These are phyloP conservation scores for Plenodomus biglobosus DNA, from an alignment of 2,329 filamentous ascomycete species.

Conservation along the genomic window DNA sequence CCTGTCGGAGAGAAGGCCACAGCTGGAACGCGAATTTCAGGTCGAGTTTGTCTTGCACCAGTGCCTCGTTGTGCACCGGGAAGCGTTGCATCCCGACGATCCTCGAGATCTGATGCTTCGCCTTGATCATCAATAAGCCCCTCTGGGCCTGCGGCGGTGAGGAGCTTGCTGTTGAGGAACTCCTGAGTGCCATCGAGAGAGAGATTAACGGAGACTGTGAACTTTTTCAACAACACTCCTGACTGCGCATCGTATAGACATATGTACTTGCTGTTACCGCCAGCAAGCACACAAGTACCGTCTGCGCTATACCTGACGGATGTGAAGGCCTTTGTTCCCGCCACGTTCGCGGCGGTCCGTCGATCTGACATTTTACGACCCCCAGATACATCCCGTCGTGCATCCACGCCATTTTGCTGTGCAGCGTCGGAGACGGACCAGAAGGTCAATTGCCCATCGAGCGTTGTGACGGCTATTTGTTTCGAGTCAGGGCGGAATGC, in stretches of 20 bases:
- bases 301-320: constrained; percentile 90
- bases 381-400: constrained; percentile 87
- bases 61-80: constrained; percentile 89
- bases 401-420: constrained; percentile 84
- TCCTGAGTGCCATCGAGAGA: constrained; percentile 94
- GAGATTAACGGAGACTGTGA: constrained; percentile 92
- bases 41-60: constrained; percentile 73
- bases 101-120: constrained; percentile 85
- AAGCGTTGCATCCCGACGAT: constrained; percentile 74
- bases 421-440: constrained; percentile 89
- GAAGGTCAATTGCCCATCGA: constrained; percentile 93
- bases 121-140: constrained; percentile 85
- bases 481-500: constrained; percentile 86
- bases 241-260: constrained; percentile 95
- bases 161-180: constrained; percentile 86
- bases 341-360: constrained; percentile 84
- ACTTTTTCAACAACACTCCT: constrained; percentile 90
- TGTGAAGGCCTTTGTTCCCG: constrained; percentile 87
- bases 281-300: constrained; percentile 85
- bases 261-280: constrained; percentile 97
- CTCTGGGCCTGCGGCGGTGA: constrained; percentile 86
- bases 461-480: constrained; percentile 86
- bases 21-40: constrained; percentile 81
- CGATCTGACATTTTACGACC: constrained; percentile 87
- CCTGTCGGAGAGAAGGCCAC: constrained; percentile 89